These are phyloP conservation scores for Discostella stelligeroides DNA, from an alignment of 108 stramenopile genomes.

Conservation along the genomic window DNA sequence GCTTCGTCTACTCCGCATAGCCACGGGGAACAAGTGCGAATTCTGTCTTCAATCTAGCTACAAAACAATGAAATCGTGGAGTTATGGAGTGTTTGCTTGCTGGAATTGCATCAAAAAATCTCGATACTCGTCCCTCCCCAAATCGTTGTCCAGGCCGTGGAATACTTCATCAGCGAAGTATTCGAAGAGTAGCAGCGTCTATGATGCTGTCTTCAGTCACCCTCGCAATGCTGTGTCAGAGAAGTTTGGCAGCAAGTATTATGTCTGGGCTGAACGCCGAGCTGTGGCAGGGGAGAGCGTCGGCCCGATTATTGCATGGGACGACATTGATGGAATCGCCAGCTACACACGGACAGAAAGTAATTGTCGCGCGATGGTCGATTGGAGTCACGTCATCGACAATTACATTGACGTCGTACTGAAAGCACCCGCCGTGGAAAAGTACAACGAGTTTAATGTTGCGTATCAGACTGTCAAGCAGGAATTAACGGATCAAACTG, in stretches of 20 bases:
- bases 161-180: conserved; percentile 1
- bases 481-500: not conserved
- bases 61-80: not conserved
- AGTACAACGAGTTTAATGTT: conserved; percentile 11
- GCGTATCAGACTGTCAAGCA: conserved; percentile 9
- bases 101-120: conserved; percentile 10
- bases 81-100: conserved; percentile 11
- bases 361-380: no score
- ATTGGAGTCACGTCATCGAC: no score
- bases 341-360: not conserved
- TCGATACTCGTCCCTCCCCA: no score
- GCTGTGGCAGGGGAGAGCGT: conserved; percentile 4
- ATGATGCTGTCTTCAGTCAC: conserved; percentile 1
- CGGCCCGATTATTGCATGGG: conserved; percentile 13
- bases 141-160: conserved; percentile 10
- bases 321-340: conserved; percentile 8
- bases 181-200: not conserved
- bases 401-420: not conserved
- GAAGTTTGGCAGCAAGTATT: conserved; percentile 14
- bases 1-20: conserved; percentile 13
- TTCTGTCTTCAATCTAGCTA: not conserved
- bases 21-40: conserved; percentile 23
- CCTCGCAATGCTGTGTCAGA: not conserved
- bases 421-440: not conserved
- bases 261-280: conserved; percentile 13